Evolutionary conservation across 495 filamentous ascomycete genomes (phyloP).

Genomic region (Tuber indicum): DNA sequence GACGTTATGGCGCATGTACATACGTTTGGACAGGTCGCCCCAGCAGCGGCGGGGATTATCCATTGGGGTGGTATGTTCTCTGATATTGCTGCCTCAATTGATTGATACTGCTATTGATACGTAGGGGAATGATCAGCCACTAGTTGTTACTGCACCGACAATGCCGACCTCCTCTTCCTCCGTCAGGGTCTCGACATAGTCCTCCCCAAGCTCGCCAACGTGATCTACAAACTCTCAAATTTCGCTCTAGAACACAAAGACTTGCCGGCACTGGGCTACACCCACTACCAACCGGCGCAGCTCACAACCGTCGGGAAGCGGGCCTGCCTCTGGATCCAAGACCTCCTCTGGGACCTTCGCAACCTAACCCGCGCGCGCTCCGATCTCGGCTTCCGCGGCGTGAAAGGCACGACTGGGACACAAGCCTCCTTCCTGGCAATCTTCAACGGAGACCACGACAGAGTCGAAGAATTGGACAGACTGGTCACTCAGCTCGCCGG

Average conservation of each 20-base stretch:
- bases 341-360: conserved; percentile 78
- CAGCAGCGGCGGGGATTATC: conserved; percentile 79
- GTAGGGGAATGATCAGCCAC: conserved; percentile 44
- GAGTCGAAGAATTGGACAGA: conserved; percentile 70
- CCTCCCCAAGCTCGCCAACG: conserved; percentile 75
- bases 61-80: conserved; percentile 62
- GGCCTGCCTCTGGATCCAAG: conserved; percentile 77
- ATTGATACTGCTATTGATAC: conserved; percentile 22
- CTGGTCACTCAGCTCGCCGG: conserved; percentile 79
- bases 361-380: conserved; percentile 69
- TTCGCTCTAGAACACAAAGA: conserved; percentile 75
- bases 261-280: conserved; percentile 64
- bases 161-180: conserved; percentile 80
- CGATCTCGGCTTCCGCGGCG: conserved; percentile 76
- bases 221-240: conserved; percentile 68
- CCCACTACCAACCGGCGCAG: conserved; percentile 76
- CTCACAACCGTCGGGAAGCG: conserved; percentile 78
- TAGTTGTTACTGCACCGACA: conserved; percentile 67
- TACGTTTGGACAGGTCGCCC: conserved; percentile 64
- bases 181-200: conserved; percentile 68
- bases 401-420: conserved; percentile 71
- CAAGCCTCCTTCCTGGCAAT: conserved; percentile 75
- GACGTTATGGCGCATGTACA: conserved; percentile 58
- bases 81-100: conserved; percentile 36
- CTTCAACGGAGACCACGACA: conserved; percentile 71